These are phyloP conservation scores for Paracoccidioides brasiliensis DNA, from an alignment of 2,329 filamentous ascomycete genomes.

Conservation along the genomic window DNA sequence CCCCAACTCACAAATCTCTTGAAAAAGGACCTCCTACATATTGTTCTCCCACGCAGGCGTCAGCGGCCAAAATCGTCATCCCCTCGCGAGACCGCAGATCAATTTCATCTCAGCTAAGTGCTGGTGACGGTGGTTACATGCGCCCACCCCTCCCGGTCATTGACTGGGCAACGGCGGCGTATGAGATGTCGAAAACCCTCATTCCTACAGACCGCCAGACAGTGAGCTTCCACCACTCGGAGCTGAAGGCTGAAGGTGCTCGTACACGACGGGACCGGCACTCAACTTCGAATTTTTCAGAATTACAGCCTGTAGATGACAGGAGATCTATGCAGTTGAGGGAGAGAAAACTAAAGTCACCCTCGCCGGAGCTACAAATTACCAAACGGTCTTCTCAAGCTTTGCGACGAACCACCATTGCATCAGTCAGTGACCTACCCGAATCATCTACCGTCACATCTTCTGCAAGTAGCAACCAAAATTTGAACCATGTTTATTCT, in stretches of 20 bases:
- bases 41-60: constrained; percentile 77
- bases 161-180: constrained; percentile 70
- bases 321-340: constrained; percentile 58
- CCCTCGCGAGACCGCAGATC: constrained; percentile 44
- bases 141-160: constrained; percentile 68
- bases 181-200: constrained; percentile 69
- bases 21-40: constrained; percentile 55
- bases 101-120: constrained; percentile 25
- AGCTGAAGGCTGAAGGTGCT: constrained; percentile 58
- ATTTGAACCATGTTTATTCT: neutral
- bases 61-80: constrained; percentile 63
- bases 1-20: constrained; percentile 43
- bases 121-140: constrained; percentile 32
- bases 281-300: constrained; percentile 33
- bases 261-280: constrained; percentile 53
- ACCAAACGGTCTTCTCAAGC: constrained; percentile 36
- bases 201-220: constrained; percentile 66
- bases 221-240: constrained; percentile 61
- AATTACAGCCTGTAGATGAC: constrained; percentile 31
- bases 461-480: constrained; percentile 12
- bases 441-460: constrained; percentile 18
- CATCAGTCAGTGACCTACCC: constrained; percentile 37
- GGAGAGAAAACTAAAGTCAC: constrained; percentile 47
- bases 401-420: constrained; percentile 50
- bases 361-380: constrained; percentile 34